phyloP scores from a whole-genome alignment of 345 rosid genomes.

The Mercurialis annua region DNA sequence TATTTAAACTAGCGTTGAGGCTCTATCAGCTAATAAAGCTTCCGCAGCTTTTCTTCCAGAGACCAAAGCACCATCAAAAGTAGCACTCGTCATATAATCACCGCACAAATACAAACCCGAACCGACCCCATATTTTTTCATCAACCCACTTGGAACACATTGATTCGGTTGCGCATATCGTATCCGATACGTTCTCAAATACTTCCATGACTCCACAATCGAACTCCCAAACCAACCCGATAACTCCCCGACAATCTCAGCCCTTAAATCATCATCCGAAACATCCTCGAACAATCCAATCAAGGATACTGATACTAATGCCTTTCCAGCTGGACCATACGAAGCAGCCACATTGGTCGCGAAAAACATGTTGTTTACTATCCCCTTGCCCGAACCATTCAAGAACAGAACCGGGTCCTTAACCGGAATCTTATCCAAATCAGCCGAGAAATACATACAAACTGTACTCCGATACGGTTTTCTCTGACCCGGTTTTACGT shows the following conservation, averaged over 20 bases:
- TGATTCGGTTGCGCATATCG: constrained; percentile 84
- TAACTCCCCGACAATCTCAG: constrained; percentile 49
- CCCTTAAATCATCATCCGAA: constrained; percentile 49
- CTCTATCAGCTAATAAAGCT: constrained; percentile 48
- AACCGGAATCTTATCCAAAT: constrained; percentile 49
- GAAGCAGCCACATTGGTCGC: constrained; percentile 78
- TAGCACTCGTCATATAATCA: constrained; percentile 72
- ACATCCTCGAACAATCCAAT: constrained; percentile 58
- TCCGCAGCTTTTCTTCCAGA: constrained; percentile 84
- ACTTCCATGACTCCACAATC: constrained; percentile 57
- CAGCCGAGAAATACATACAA: constrained; percentile 70
- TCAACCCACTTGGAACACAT: constrained; percentile 66
- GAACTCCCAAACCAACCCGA: constrained; percentile 67
- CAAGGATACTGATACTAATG: constrained; percentile 69
- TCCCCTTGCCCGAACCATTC: constrained; percentile 72
- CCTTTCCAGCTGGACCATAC: constrained; percentile 67
- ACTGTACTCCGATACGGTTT: constrained; percentile 64
- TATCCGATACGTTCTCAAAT: constrained; percentile 69
- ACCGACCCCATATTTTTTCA: constrained; percentile 42
- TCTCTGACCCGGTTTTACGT: constrained; percentile 18
- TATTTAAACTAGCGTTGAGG: not conserved
- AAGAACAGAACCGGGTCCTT: constrained; percentile 69
- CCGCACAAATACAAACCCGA: constrained; percentile 63
- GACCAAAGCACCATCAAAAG: constrained; percentile 89
- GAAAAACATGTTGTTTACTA: constrained; percentile 88